Conservation (phyloP, 495 filamentous ascomycete genomes). For the Penicillium longicatenatum region DNA sequence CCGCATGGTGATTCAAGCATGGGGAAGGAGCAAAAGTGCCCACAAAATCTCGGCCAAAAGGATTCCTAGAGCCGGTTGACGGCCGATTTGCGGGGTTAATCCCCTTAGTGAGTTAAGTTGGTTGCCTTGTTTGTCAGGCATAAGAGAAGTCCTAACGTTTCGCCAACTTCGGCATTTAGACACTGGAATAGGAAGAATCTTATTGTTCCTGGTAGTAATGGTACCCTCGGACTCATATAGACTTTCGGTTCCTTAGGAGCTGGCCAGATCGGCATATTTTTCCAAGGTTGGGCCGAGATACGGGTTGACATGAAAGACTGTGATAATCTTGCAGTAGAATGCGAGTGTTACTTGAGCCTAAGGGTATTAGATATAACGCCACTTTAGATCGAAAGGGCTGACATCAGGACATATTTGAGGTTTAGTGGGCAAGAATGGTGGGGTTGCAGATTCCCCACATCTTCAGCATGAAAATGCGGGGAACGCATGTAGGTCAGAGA, state of each 20-base stretch:
- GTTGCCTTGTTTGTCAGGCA: background rate
- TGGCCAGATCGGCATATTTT: background rate
- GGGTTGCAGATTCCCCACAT: background rate
- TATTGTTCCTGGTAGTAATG: too few species aligned
- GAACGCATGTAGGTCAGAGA: background rate
- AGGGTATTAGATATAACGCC: background rate
- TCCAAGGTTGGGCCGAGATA: too few species aligned
- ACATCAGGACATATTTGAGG: background rate
- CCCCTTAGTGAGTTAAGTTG: background rate
- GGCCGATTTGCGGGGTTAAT: constrained; percentile 1
- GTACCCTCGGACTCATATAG: too few species aligned
- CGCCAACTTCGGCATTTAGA: background rate
- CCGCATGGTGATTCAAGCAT: background rate
- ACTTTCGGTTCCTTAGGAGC: background rate
- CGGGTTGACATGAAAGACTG: background rate
- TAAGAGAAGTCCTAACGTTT: background rate
- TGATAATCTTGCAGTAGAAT: background rate
- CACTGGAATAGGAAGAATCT: too few species aligned
- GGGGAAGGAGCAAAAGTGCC: background rate
- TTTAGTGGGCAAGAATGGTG: background rate
- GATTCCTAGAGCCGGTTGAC: background rate
- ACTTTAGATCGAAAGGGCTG: background rate
- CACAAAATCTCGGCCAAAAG: background rate
- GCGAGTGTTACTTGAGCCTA: background rate
- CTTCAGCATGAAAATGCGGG: background rate